Base-by-base conservation (phyloP, 768 basidiomycete species). In the Ephemerocybe angulata region DNA sequence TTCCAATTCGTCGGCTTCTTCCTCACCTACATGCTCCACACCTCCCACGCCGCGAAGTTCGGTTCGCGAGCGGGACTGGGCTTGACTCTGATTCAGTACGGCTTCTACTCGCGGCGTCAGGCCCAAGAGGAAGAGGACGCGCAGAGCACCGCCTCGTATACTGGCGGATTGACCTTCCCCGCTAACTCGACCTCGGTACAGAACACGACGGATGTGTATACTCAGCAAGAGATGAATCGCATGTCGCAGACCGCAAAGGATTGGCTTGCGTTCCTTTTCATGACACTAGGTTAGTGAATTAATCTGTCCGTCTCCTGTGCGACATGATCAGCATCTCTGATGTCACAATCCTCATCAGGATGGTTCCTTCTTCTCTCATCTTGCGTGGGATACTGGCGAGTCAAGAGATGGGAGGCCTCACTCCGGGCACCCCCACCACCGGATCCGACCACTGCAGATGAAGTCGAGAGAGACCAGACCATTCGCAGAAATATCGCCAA, bases 1-100 rank as follows among this genome's bases (percentile, higher is more conserved):
- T 98, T 99, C 87, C 94, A 98, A 72, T 95, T 98, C 69, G 81
- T 96, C 63, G 95, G 92, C 50, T 93, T 90, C 78, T 70, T 89
- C 56, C 81, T 99, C 72, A 97, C 95, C 1, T 97, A 93, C 63
- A 85, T 98, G 62, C 85, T 98, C 2, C 88, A 90, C 71, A 86
- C 86, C 12, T 88, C 93, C 1, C 95, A 98, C 65, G 93, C 97
- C 0, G 91, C 88, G 57, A 95, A 94, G 69, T 91, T 83, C 65
- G 97, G 97, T 48, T 93, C 92, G 15, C 87, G 93, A 41, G 93
- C 93, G 0, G 96, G 96, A 28, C 83, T 99, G n/a, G 96, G 96
- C 17, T 78, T 97, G 62, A 98, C 93, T 0, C 76, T 98, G 57
- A 95, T 98, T 59, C 96, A 98, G 65, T 92, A 87, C 62, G 96